Base-by-base conservation (phyloP, 148 eudicot species). In the Drosera capensis region DNA sequence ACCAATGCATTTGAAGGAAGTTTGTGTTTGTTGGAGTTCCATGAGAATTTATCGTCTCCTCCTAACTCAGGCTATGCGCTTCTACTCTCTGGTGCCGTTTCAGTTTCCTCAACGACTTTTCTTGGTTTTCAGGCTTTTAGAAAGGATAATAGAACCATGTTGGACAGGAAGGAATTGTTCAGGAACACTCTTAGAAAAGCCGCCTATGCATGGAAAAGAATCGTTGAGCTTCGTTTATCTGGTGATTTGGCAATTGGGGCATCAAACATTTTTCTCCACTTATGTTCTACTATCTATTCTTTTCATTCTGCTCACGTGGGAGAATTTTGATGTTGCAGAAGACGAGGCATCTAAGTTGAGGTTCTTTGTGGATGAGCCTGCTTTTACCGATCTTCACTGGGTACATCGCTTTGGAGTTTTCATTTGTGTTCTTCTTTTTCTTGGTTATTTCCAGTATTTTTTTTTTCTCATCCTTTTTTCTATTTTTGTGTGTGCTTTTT, bases 321-420 rank as follows among this genome's bases (percentile, higher is more conserved):
- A n/a, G 20, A 21, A 5, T 26, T 8, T 22, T 45, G 26, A 7
- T 20, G 30, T 55, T 67, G 64, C 81, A 90, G 97, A 84, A 47
- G 87, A 75, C 49, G 97, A 90, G 58, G 93, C 95, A 3, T 11
- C 63, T 23, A 59, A 44, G 17, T 51, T 84, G 56, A 71, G 97
- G 59, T 63, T 51, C 51, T 90, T 54, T 55, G 80, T 80, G 42
- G 97, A 90, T 63, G 72, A 90, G 56, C 79, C 95, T 37, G 73
- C 84, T 50, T 90, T 45, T 60, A 80, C 93, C 14, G 97, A 90
- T 64, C 93, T 80, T 66, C 97, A 90, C 41, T 90, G 95, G 97
- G 97, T 88, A 80, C 47, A 7, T 12, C 36, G 12, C 0, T 41
- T 20, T 34, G 14, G 13, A 34, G 6, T 28, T 28, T 28, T 28